Evolutionary conservation across 257 asterid genomes (phyloP), one percentile per base, ranked within the genome.

Genomic region (Rubia yunnanensis): DNA sequence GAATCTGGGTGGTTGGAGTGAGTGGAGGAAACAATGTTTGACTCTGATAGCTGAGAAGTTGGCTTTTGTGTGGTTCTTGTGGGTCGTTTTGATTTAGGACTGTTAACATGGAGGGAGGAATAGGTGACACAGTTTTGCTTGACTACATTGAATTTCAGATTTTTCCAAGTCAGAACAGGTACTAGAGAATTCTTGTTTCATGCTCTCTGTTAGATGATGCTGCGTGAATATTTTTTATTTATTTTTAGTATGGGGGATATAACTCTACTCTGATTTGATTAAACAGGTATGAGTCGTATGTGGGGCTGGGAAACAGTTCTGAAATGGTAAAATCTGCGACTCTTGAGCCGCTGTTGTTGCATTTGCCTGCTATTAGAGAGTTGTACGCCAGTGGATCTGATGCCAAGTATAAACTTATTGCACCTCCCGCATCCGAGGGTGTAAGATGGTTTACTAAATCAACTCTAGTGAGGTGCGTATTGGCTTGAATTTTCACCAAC

Each of bases 361-460:
- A 90, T 80, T 86, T 87, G 18, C 70, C 79, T 53, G 78, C 80
- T 64, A 80, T 83, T 69, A 81, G 79, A 74, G 72, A 81, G 41
- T 79, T 94, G 82, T 78, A 79, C 57, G 72, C 84, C 22, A 67
- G 79, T 64, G 92, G 98, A 65, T 75, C 83, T 49, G 79, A 81
- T 78, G 74, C 80, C 55, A 73, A 59, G 65, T 84, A 82, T 71
- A 86, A 75, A 72, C 81, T 91, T 39, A 69, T 59, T 50, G 80
- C 84, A 8, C 89, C 88, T 3, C 81, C 79, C 36, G 77, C 76
- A 73, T 57, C 72, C 65, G 70, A 50, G 23, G 87, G 76, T 31
- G 63, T 65, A 65, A 78, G 76, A 49, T 94, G 99, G 96, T 94
- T 94, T 74, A 85, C 84, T 15, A 94, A 85, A 79, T 73, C 96